phyloP scores from a whole-genome alignment of 2,329 filamentous ascomycete species.

The Elsinoe necatrix region DNA sequence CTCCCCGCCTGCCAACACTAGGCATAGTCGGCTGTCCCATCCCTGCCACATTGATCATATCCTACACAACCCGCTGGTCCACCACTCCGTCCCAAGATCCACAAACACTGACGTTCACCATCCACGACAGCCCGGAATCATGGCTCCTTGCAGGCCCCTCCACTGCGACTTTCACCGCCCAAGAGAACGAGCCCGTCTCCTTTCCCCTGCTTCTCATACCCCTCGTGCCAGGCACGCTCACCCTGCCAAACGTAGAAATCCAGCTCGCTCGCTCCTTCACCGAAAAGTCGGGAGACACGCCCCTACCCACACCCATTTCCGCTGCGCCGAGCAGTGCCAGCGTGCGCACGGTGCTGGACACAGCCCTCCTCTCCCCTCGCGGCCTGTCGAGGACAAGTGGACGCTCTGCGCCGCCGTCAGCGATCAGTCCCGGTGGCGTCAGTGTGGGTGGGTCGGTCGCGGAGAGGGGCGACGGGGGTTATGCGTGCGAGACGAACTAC shows the following conservation, averaged over 20 bases:
- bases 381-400: slow-evolving; percentile 19
- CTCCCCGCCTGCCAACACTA: slow-evolving; percentile 29
- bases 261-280: slow-evolving; percentile 44
- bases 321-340: not conserved
- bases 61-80: slow-evolving; percentile 48
- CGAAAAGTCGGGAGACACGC: not conserved
- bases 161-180: slow-evolving; percentile 63
- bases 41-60: slow-evolving; percentile 51
- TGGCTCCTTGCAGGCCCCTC: slow-evolving; percentile 82
- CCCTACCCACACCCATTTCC: not conserved
- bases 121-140: slow-evolving; percentile 60
- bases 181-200: slow-evolving; percentile 22
- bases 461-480: slow-evolving; percentile 29
- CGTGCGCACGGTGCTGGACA: slow-evolving; percentile 21
- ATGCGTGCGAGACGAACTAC: slow-evolving; percentile 66
- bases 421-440: slow-evolving; percentile 15
- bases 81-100: slow-evolving; percentile 23
- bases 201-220: slow-evolving; percentile 73
- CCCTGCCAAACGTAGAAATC: slow-evolving; percentile 72
- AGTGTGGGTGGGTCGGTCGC: slow-evolving; percentile 15
- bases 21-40: slow-evolving; percentile 58
- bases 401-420: slow-evolving; percentile 25
- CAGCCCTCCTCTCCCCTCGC: not conserved
- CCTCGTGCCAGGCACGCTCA: slow-evolving; percentile 65
- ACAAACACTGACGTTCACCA: slow-evolving; percentile 69